Base-by-base conservation (phyloP, 768 basidiomycete genomes). In the Calvatia gigantea region DNA sequence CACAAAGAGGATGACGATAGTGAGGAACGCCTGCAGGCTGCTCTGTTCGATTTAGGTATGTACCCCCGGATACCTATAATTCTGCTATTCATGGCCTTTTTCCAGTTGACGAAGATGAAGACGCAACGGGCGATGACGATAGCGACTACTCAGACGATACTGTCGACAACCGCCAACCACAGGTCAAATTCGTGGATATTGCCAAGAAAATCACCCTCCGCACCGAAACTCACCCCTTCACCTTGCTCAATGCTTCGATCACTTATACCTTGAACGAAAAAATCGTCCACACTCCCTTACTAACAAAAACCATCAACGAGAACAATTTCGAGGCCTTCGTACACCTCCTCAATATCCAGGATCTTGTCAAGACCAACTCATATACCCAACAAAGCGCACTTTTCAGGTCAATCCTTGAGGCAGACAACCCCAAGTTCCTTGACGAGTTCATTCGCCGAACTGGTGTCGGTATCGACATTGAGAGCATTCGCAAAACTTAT, bases 381-480 rank as follows among this genome's bases (percentile, higher is more conserved):
- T 11, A 62, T 64, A 14, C 48, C 70, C 43, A 61, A 71, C 4
- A 42, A 74, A 0, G 59, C 1, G 38, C 44, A 4, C 31, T 69
- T 6, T 44, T 75, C 37, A 21, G 56, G 1, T 27, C 19, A 1
- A 73, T 82, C 50, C n/a, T 82, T 4, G 6, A 25, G 0, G 35
- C 65, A 2, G 84, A 85, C 55, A 71, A 71, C 7, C 66, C 72
- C 2, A 75, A 78, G 1, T 78, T 85, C 64, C 67, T 87, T 15
- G 77, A 87, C 58, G 80, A 81, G 59, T 78, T 74, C 46, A 83
- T 84, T 43, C 75, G 81, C 12, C 76, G 78, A 33, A 79, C 78
- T 0, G 84, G 83, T 8, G 57, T 59, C 6, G 76, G 74, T 2
- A 60, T 76, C 12, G 67, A 73, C 33, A 60, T 76, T 31, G 65